Base-by-base conservation (phyloP, 768 basidiomycete species). In the Tylopilus subfusipes region DNA sequence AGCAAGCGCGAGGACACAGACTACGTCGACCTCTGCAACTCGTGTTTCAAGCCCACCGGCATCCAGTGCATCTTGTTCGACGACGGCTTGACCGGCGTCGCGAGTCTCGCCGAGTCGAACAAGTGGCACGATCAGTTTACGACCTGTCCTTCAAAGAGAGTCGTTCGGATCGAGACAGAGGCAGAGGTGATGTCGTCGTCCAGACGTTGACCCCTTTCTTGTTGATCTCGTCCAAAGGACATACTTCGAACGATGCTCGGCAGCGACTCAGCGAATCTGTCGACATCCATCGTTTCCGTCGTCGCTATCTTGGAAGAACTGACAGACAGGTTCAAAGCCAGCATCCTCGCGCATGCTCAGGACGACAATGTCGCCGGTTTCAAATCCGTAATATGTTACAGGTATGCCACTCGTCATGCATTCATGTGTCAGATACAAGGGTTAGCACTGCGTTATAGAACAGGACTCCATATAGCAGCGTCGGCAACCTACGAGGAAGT, bases 311-410 rank as follows among this genome's bases (percentile, higher is more conserved):
- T 72, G 1, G 57, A 42, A 42, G 40, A 36, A 16, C 78, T 85
- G 61, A 63, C 61, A 36, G 52, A 58, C 0, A 58, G 54, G 29
- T 68, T 89, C 45, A 62, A 58, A 16, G 59, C 65, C 8, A 65
- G 57, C 9, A 71, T 88, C 46, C 60, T 49, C 0, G 54, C 65
- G 0, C 63, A 65, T 50, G 82, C 82, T 3, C 52, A 36, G 5
- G 76, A 85, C 54, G 60, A 69, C 0, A 70, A 75, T 30, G 84
- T 89, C 11, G 87, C 72, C 2, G 82, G 78, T 1, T 88, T 89
- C 77, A 91, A 91, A 67, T 88, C 87, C 11, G 78, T 90, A 42
- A 77, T 82, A 2, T 88, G 88, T 68, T 91, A 92, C 65, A 81
- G 68, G 70, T 63, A 54, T 22, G 53, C 30, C 27, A 2, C 22